Conservation (phyloP, 2,329 filamentous ascomycete genomes). For the Colletotrichum agaves region DNA sequence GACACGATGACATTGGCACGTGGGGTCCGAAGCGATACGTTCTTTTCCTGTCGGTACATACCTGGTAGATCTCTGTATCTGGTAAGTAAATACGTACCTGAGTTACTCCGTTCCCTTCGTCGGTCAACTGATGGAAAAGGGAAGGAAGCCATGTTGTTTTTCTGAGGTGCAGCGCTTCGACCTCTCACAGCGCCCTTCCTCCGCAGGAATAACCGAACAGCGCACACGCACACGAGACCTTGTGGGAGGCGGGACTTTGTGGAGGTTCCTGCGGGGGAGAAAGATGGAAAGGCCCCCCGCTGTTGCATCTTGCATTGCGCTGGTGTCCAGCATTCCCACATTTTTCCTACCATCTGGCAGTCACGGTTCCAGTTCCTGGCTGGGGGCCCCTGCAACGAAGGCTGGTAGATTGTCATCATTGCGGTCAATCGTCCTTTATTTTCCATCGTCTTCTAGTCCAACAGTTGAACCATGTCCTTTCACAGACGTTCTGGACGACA, state of each 20-base stretch:
- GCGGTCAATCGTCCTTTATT: background rate
- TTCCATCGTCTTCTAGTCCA: background rate
- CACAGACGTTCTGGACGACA: no score
- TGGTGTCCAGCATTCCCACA: background rate
- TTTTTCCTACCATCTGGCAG: background rate
- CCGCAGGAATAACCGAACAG: background rate
- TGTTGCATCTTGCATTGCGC: slow-evolving; percentile 17
- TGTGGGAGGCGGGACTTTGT: slow-evolving; percentile 10
- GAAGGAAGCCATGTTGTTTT: background rate
- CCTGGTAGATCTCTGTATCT: background rate
- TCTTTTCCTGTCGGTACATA: background rate
- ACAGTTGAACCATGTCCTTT: background rate
- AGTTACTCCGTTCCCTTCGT: no score
- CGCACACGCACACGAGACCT: slow-evolving; percentile 1
- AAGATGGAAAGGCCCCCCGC: slow-evolving; percentile 17
- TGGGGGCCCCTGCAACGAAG: slow-evolving; percentile 14
- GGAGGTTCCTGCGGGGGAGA: slow-evolving; percentile 14
- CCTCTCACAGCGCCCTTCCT: background rate
- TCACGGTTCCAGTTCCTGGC: background rate
- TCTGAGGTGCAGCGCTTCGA: background rate
- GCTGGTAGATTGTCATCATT: slow-evolving; percentile 22
- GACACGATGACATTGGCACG: slow-evolving; percentile 21
- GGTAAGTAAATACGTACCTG: no score
- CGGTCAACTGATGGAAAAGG: no score
- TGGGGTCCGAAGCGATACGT: slow-evolving; percentile 11